phyloP scores from a whole-genome alignment of 148 eudicot genomes.

The Silene conica region DNA sequence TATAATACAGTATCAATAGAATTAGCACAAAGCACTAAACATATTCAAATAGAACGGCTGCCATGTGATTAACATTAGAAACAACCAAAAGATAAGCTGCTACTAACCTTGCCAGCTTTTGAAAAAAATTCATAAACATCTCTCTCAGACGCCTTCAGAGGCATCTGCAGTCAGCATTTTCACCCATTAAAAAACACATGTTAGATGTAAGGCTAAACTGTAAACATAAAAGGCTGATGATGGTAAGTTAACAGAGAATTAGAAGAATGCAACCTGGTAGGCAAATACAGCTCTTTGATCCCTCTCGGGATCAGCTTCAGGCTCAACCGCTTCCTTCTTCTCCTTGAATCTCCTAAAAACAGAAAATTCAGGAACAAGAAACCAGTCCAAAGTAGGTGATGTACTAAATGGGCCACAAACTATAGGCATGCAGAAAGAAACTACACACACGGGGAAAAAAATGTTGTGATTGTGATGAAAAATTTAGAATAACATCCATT shows the following conservation, averaged over 20 bases:
- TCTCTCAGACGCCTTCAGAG: constrained; percentile 82
- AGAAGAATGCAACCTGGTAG: constrained; percentile 60
- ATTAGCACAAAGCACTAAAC: constrained; percentile 3
- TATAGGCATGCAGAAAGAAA: neutral
- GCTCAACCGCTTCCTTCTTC: constrained; percentile 75
- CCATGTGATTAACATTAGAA: constrained; percentile 6
- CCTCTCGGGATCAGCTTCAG: constrained; percentile 99
- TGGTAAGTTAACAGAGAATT: neutral
- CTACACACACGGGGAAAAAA: neutral
- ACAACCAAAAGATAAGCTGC: constrained; percentile 5
- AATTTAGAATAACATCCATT: neutral
- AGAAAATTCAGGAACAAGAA: constrained; percentile 16
- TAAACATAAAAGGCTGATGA: neutral
- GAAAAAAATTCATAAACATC: constrained; percentile 93
- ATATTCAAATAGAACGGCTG: constrained; percentile 4
- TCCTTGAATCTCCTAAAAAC: constrained; percentile 79
- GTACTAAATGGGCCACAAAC: neutral
- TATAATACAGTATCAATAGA: constrained; percentile 3
- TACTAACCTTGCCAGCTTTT: constrained; percentile 87
- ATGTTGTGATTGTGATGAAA: neutral
- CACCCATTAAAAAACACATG: constrained; percentile 10
- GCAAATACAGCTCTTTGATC: constrained; percentile 99
- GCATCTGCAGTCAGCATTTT: constrained; percentile 56
- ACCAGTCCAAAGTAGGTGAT: neutral
- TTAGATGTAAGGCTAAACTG: constrained; percentile 1